phyloP scores from a whole-genome alignment of 2,329 filamentous ascomycete genomes.

The Talaromyces atroroseus region DNA sequence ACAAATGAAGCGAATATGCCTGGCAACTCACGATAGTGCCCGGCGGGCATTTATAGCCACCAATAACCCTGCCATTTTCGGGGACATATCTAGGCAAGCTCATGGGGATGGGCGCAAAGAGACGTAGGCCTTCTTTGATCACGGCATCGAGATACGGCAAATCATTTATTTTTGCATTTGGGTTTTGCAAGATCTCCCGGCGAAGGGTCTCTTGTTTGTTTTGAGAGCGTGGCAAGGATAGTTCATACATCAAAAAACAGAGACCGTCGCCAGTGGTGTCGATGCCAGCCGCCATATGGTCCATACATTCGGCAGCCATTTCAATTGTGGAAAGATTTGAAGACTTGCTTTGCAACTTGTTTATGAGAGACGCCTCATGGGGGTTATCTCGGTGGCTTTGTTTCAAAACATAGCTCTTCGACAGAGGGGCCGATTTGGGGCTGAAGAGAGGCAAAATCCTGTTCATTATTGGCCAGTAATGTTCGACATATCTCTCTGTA shows the following conservation, averaged over 20 bases:
- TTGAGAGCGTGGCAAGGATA: constrained; percentile 56
- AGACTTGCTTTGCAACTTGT: constrained; percentile 47
- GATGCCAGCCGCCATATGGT: constrained; percentile 67
- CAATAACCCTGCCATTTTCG: constrained; percentile 36
- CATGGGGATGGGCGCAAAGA: constrained; percentile 49
- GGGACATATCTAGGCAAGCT: constrained; percentile 45
- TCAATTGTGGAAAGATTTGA: constrained; percentile 48
- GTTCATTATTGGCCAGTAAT: constrained; percentile 37
- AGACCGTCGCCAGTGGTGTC: constrained; percentile 66
- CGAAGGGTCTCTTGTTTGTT: constrained; percentile 50
- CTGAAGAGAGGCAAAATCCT: constrained; percentile 1
- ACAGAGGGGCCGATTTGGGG: not conserved
- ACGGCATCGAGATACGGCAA: constrained; percentile 59
- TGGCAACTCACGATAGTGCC: constrained; percentile 36
- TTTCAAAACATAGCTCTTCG: constrained; percentile 6
- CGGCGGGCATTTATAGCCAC: constrained; percentile 30
- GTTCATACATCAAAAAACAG: constrained; percentile 66
- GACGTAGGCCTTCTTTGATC: constrained; percentile 57
- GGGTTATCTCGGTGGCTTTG: constrained; percentile 29
- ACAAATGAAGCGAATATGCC: constrained; percentile 34
- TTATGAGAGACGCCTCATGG: constrained; percentile 37
- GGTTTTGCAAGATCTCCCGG: constrained; percentile 46
- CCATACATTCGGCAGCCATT: constrained; percentile 62
- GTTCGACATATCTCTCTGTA: constrained; percentile 14
- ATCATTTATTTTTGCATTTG: constrained; percentile 23